phyloP scores from a whole-genome alignment of 306 rosid species.

The Sphenostylis stenocarpa region DNA sequence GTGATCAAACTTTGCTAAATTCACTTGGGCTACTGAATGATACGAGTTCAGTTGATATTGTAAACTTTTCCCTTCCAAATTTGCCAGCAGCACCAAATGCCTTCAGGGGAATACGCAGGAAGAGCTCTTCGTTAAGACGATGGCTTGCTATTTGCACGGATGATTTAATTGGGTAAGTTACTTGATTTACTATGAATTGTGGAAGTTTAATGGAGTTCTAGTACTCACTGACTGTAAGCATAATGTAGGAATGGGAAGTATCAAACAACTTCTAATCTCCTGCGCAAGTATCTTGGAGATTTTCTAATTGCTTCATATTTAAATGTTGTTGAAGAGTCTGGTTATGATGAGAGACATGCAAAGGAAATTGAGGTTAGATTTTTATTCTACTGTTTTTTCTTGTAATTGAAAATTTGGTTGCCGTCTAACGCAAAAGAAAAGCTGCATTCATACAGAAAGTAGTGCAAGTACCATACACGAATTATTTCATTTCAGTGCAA shows the following conservation, averaged over 20 bases:
- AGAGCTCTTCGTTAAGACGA: slow-evolving; percentile 85
- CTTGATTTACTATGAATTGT: slow-evolving; percentile 8
- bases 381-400: slow-evolving; percentile 28
- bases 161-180: slow-evolving; percentile 68
- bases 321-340: slow-evolving; percentile 79
- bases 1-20: slow-evolving; percentile 56
- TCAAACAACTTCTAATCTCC: slow-evolving; percentile 60
- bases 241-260: slow-evolving; percentile 70
- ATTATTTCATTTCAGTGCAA: slow-evolving; percentile 16
- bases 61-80: slow-evolving; percentile 63
- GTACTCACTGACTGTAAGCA: slow-evolving; percentile 19
- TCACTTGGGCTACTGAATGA: slow-evolving; percentile 61
- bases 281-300: slow-evolving; percentile 96
- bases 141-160: slow-evolving; percentile 95
- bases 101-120: slow-evolving; percentile 85
- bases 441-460: slow-evolving; percentile 9
- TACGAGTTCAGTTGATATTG: slow-evolving; percentile 51
- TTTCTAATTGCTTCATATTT: slow-evolving; percentile 82
- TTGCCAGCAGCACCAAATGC: slow-evolving; percentile 82
- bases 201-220: slow-evolving; percentile 15
- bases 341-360: slow-evolving; percentile 73
- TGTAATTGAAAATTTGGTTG: slow-evolving; percentile 17
- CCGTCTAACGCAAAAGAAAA: slow-evolving; percentile 16
- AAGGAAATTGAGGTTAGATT: slow-evolving; percentile 85
- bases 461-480: slow-evolving; percentile 20